Base-by-base conservation (phyloP, 306 rosid genomes). In the Datisca glomerata region DNA sequence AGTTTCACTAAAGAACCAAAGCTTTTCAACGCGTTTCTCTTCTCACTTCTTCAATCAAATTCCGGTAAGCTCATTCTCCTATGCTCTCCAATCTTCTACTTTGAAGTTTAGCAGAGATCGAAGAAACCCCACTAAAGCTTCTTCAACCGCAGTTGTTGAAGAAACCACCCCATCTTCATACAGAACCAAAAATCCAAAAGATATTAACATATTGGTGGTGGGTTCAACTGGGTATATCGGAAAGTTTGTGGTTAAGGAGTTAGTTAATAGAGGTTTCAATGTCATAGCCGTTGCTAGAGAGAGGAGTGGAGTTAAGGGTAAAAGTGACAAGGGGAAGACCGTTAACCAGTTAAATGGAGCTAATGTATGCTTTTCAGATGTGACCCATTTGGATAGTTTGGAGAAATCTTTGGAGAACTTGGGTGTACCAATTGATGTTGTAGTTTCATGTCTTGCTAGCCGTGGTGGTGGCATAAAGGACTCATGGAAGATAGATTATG, bases 191-290 rank as follows among this genome's bases (percentile, higher is more conserved):
- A 65, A 38, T 21, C 94, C 96, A 35, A 78, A 78, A 62, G 92
- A 85, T 33, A 46, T 80, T 32, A 85, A 73, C 33, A 46, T 91
- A 33, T 49, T 91, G 50, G 85, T 85, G 7, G 94, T 80, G 57
- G 96, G 98, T 39, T 79, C 94, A 42, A 84, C 98, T 61, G 98
- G 98, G 59, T 91, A 91, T 57, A 91, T 85, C 27, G 98, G 98
- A 29, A 85, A 73, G 38, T 84, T 80, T 65, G 96, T 84, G 31
- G 96, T 78, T 23, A 75, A 55, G 37, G 98, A 91, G 61, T 70
- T 91, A 38, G 64, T 85, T 27, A 67, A 59, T 49, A 75, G 98
- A 67, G 98, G 89, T 18, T 91, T 75, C 24, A 80, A 78, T 45
- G 76, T 85, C 11, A 74, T 73, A 41, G 92, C 92, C 8, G 39